phyloP scores from a whole-genome alignment of 768 basidiomycete species.

The Termitomyces sp. region DNA sequence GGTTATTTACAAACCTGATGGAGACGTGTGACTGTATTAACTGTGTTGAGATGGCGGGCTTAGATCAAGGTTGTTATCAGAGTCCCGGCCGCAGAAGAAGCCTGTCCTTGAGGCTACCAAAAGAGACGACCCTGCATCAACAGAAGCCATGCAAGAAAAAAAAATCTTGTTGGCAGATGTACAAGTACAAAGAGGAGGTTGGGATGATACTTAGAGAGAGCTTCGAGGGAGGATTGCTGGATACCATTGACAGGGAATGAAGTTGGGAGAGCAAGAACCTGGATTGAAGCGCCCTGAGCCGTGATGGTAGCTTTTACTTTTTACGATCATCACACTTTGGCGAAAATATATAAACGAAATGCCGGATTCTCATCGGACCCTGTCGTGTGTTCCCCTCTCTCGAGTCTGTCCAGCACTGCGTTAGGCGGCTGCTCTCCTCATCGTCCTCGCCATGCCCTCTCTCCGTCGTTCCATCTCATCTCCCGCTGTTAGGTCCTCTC shows the following conservation, averaged over 20 bases:
- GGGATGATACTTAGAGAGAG: constrained; percentile 6
- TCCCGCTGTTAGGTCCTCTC: constrained; percentile 64
- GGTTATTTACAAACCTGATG: constrained; percentile 16
- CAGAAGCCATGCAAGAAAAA: constrained; percentile 2
- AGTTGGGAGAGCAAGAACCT: constrained; percentile 17
- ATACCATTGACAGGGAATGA: constrained; percentile 18
- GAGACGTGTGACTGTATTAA: constrained; percentile 14
- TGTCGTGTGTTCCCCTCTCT: constrained; percentile 30
- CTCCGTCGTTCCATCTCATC: constrained; percentile 77
- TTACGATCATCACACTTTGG: constrained; percentile 28
- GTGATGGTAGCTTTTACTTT: constrained; percentile 18
- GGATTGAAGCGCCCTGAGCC: constrained; percentile 13
- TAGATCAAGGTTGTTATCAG: constrained; percentile 31
- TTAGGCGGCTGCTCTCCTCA: constrained; percentile 43
- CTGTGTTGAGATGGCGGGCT: constrained; percentile 20
- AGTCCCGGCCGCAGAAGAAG: constrained; percentile 13
- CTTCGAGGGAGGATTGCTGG: constrained; percentile 21
- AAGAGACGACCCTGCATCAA: constrained; percentile 22
- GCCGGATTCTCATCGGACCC: constrained; percentile 29
- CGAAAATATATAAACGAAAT: constrained; percentile 41
- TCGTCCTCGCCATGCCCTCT: constrained; percentile 54
- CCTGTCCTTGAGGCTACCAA: constrained; percentile 20
- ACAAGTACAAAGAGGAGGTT: constrained; percentile 6
- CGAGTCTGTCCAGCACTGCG: constrained; percentile 37
- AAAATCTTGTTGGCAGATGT: constrained; percentile 5